A percentile compares a stretch with the other conserved stretches of the same genome.
Evolutionary conservation across 2,329 filamentous ascomycete genomes (phyloP).

Genomic region (Orbilia blumenaviensis): DNA sequence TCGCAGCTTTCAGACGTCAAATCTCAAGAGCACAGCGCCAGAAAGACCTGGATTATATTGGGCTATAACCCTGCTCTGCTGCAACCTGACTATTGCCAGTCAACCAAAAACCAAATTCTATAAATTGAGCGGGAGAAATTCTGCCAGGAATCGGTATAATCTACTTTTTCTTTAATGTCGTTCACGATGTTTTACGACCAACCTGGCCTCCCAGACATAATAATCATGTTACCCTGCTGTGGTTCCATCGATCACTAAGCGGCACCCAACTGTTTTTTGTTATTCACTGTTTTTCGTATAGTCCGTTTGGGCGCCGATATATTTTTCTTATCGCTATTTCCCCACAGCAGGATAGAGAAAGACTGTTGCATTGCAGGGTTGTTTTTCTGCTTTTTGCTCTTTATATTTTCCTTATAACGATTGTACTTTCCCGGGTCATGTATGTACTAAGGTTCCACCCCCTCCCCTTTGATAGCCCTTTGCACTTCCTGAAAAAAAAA

Average conservation of each 20-base stretch:
- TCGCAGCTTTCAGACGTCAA: constrained; percentile 13
- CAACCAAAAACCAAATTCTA: not conserved
- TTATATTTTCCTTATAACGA: constrained; percentile 22
- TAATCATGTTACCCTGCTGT: constrained; percentile 24
- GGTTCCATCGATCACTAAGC: constrained; percentile 7
- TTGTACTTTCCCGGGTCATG: constrained; percentile 19
- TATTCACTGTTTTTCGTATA: constrained; percentile 15
- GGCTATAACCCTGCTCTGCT: not conserved
- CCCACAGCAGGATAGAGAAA: constrained; percentile 39
- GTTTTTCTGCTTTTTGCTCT: constrained; percentile 46
- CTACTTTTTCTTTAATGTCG: constrained; percentile 8
- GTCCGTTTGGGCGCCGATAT: constrained; percentile 17
- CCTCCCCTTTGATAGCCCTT: not conserved
- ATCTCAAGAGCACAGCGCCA: not conserved
- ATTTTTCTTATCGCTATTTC: constrained; percentile 20
- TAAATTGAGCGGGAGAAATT: not conserved
- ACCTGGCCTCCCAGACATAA: constrained; percentile 7
- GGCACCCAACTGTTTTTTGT: constrained; percentile 1
- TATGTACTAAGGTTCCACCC: constrained; percentile 35
- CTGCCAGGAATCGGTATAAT: constrained; percentile 10
- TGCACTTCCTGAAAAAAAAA: constrained; percentile 11
- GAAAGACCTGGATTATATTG: constrained; percentile 7
- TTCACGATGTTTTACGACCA: constrained; percentile 29
- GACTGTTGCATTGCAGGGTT: constrained; percentile 29
- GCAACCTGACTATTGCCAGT: not conserved